Base-by-base conservation (phyloP, 139 green algal genomes). In the Chlamydomonas schloesseri region DNA sequence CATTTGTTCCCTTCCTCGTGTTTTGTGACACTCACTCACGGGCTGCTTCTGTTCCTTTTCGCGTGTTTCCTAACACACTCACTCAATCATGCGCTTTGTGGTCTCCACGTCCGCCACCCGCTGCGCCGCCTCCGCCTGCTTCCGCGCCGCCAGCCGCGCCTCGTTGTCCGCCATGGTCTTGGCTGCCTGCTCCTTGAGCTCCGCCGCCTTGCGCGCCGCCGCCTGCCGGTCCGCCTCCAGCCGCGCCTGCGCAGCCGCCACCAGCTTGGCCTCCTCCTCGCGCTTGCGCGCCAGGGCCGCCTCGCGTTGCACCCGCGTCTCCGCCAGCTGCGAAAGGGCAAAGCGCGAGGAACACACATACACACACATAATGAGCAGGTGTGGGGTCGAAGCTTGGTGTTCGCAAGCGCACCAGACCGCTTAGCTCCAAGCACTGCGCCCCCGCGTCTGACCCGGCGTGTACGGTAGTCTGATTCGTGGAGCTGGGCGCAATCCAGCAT, bases 61-160 rank as follows among this genome's bases (percentile, higher is more conserved):
- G n/a, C n/a, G n/a, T n/a, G n/a, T n/a, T n/a, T n/a, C n/a, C n/a
- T n/a, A n/a, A n/a, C 55, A 20, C 58, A 72, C 78, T 84, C 78
- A 84, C 78, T 84, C 78, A 26, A 69, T 69, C 78, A 84, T 84
- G 17, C 78, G 78, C 17, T 53, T 65, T n/a, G 34, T 62, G 5
- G 78, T 84, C 78, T 84, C 78, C 29, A 46, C n/a, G 29, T 84
- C 78, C n/a, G n/a, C 64, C 46, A 3, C 10, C 65, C 33, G n/a
- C 28, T 53, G 29, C 47, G 46, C 64, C 78, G 37, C 42, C 17
- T 74, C 64, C 29, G 42, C 78, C 78, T 42, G 28, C 78, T 34
- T 33, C 36, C 64, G 64, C 62, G 34, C 29, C 78, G 29, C 62
- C 78, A 53, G 78, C 78, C 60, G 68, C 64, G 57, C 37, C 64